Evolutionary conservation across 2,329 filamentous ascomycete species (phyloP), one percentile per base, ranked within the genome.

Genomic region (Cercospora berteroae): DNA sequence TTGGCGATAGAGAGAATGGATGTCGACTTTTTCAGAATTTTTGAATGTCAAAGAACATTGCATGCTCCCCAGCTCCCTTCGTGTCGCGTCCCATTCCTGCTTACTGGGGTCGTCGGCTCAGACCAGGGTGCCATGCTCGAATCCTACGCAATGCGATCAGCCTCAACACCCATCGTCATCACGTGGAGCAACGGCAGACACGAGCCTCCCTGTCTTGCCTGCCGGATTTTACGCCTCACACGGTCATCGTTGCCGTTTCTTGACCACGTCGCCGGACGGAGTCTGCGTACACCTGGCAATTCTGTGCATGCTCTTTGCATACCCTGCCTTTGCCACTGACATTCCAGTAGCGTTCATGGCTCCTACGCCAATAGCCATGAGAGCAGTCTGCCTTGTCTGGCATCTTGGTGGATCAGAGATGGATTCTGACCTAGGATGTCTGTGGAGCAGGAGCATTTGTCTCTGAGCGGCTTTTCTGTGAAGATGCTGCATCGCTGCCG

Each of bases 201-300:
- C 18, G 25, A 52, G 48, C 13, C 48, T 52, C 48, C 48, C 48
- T 52, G 20, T 52, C 48, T 52, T 52, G 20, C 16, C 18, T 27
- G 18, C 60, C 60, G 44, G 60, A 63, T 16, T 63, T 55, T 36
- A 56, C 60, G 44, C 60, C 42, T 60, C 58, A 27, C 48, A 48
- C 58, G 58, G 58, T 48, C 58, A 60, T 60, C 33, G 36, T 31
- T 48, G 36, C 50, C 50, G 18, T 16, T 57, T 57, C 29, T 7
- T 16, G 52, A 29, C 52, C 25, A 29, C 25, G 52, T 57, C 52
- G 52, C 52, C 52, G 52, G 52, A 50, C 25, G 52, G 52, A 29
- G 23, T 57, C 44, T 50, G 44, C 44, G 44, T 23, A 50, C 18
- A 50, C 44, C 44, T 23, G 44, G 44, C 44, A 50, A 23, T 50